Evolutionary conservation across 495 filamentous ascomycete species (phyloP).

Genomic region (Aspergillus panamensis): DNA sequence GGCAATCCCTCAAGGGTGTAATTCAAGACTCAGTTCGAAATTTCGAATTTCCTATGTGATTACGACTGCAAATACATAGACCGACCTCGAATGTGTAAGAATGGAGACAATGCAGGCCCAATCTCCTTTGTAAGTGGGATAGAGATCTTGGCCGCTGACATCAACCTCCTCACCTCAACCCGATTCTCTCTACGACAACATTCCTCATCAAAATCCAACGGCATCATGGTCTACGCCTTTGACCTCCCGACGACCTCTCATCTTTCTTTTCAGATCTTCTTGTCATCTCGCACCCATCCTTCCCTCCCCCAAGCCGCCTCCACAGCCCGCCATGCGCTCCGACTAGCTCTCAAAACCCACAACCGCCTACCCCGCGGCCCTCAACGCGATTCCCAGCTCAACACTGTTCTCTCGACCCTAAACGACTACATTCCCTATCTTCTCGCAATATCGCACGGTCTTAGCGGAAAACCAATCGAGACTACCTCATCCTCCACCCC

Average conservation of each 20-base stretch:
- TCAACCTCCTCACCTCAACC: constrained; percentile 10
- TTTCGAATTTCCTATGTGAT: not conserved
- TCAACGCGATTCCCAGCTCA: constrained; percentile 62
- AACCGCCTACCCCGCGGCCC: constrained; percentile 65
- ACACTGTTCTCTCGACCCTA: constrained; percentile 60
- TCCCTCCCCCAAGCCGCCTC: constrained; percentile 75
- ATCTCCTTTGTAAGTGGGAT: not conserved
- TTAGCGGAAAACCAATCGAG: constrained; percentile 44
- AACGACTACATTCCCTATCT: constrained; percentile 78
- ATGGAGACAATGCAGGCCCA: not conserved
- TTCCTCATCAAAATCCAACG: constrained; percentile 15
- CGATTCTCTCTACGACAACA: constrained; percentile 8
- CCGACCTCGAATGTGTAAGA: not conserved
- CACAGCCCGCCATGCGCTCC: constrained; percentile 72
- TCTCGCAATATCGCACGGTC: constrained; percentile 65
- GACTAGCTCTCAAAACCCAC: constrained; percentile 73
- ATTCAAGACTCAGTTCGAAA: too few species aligned
- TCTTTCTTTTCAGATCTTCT: constrained; percentile 70
- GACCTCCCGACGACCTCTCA: constrained; percentile 78
- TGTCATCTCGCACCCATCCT: constrained; percentile 70
- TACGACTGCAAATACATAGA: not conserved
- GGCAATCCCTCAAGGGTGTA: too few species aligned
- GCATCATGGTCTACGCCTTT: constrained; percentile 81
- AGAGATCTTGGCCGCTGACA: constrained; percentile 20
- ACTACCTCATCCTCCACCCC: constrained; percentile 13